A percentile compares a stretch with the other conserved stretches of the same genome.
These are phyloP conservation scores for Garcia nutans DNA, from an alignment of 345 rosid genomes.

Conservation along the genomic window DNA sequence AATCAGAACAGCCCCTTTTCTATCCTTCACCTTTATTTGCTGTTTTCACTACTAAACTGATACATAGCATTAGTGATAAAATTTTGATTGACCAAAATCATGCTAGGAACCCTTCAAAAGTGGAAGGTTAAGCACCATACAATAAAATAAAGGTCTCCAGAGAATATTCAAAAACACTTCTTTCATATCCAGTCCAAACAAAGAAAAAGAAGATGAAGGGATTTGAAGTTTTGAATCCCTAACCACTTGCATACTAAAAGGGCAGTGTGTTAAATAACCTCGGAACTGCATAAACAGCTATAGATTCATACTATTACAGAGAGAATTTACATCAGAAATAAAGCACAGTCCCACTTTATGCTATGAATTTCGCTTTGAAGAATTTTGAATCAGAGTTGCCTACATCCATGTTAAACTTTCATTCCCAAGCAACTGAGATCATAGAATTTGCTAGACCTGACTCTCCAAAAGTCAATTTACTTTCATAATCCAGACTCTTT, in stretches of 20 bases:
- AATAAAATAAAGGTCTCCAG: too few species aligned
- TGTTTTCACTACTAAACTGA: too few species aligned
- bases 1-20: neutral
- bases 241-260: neutral
- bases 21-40: neutral
- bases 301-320: neutral
- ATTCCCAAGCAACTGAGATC: slow-evolving; percentile 71
- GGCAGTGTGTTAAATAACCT: neutral
- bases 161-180: neutral
- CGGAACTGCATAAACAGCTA: neutral
- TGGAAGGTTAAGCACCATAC: too few species aligned
- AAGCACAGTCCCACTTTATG: neutral
- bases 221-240: neutral
- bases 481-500: slow-evolving; percentile 65
- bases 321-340: slow-evolving; percentile 2
- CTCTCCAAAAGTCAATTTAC: slow-evolving; percentile 67
- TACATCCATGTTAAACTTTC: too few species aligned
- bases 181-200: neutral
- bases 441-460: slow-evolving; percentile 91
- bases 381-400: neutral
- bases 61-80: too few species aligned
- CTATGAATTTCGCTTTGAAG: neutral
- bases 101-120: too few species aligned
- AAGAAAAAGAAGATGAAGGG: neutral
- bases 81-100: too few species aligned